Evolutionary conservation across 1,284 basidiomycete species (phyloP).

Genomic region (Ceratobasidium sp.): DNA sequence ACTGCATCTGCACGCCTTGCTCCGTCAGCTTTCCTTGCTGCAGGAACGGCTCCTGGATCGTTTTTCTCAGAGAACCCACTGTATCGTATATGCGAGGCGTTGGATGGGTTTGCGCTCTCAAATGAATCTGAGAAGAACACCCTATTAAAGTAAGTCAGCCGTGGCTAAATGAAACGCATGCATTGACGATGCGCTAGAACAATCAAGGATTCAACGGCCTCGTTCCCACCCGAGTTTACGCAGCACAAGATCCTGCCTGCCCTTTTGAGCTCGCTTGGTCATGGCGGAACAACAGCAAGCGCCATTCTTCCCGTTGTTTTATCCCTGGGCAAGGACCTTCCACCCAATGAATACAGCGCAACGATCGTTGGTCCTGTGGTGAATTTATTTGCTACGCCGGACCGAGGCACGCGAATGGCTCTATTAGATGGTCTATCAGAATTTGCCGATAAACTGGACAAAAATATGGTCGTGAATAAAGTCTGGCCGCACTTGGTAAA

Average conservation of each 20-base stretch:
- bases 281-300: constrained; percentile 84
- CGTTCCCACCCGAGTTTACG: constrained; percentile 90
- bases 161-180: background rate
- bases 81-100: constrained; percentile 84
- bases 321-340: constrained; percentile 79
- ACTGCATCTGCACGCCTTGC: constrained; percentile 85
- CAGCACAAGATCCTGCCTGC: constrained; percentile 90
- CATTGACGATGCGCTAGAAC: constrained; percentile 62
- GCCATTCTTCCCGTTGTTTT: constrained; percentile 86
- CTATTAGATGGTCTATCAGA: constrained; percentile 87
- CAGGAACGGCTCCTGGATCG: constrained; percentile 79
- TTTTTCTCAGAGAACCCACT: constrained; percentile 91
- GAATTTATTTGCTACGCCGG: constrained; percentile 87
- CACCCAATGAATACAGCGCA: constrained; percentile 78
- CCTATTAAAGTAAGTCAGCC: constrained; percentile 73
- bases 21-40: constrained; percentile 81
- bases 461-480: constrained; percentile 85
- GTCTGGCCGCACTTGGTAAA: constrained; percentile 93
- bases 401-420: constrained; percentile 94
- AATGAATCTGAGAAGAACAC: constrained; percentile 84
- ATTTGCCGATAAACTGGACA: constrained; percentile 90
- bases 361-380: constrained; percentile 83
- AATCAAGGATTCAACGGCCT: constrained; percentile 82
- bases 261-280: constrained; percentile 85
- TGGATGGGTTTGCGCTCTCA: constrained; percentile 89